A percentile compares a stretch with the other conserved stretches of the same genome.
Conservation (phyloP, 2,329 filamentous ascomycete genomes). For the Neonectria hederae region DNA sequence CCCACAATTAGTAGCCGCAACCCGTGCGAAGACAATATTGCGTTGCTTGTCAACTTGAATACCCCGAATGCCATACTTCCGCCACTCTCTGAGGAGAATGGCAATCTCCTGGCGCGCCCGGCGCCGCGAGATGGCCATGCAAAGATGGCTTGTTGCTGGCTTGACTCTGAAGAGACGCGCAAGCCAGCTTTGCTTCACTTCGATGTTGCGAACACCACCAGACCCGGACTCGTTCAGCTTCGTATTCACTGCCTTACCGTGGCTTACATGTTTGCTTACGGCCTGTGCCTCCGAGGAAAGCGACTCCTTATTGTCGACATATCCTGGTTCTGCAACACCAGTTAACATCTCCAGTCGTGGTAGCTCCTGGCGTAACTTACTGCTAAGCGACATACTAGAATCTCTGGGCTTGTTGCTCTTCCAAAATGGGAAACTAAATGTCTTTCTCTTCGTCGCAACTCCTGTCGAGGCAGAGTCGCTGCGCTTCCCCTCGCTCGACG, state of each 20-base stretch:
- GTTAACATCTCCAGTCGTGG: background rate
- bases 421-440: constrained; percentile 66
- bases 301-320: constrained; percentile 26
- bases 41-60: constrained; percentile 81
- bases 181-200: constrained; percentile 84
- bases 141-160: constrained; percentile 78
- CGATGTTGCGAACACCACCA: constrained; percentile 63
- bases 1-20: constrained; percentile 83
- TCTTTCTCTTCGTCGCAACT: constrained; percentile 58
- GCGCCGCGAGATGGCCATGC: constrained; percentile 74
- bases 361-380: constrained; percentile 44
- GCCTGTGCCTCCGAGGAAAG: constrained; percentile 25
- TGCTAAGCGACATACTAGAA: constrained; percentile 55
- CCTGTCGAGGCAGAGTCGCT: constrained; percentile 38
- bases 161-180: constrained; percentile 90
- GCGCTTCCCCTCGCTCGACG: constrained; percentile 39
- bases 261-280: constrained; percentile 32
- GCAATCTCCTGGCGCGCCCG: constrained; percentile 81
- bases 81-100: constrained; percentile 80
- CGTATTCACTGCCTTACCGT: constrained; percentile 28
- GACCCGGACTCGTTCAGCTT: constrained; percentile 49
- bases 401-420: constrained; percentile 58
- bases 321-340: constrained; percentile 19
- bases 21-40: constrained; percentile 81
- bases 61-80: constrained; percentile 81